Percentiles rank a stretch among this genome's conserved stretches.
phyloP scores from a whole-genome alignment of 768 basidiomycete species.

The Phlebiopsis gigantea region DNA sequence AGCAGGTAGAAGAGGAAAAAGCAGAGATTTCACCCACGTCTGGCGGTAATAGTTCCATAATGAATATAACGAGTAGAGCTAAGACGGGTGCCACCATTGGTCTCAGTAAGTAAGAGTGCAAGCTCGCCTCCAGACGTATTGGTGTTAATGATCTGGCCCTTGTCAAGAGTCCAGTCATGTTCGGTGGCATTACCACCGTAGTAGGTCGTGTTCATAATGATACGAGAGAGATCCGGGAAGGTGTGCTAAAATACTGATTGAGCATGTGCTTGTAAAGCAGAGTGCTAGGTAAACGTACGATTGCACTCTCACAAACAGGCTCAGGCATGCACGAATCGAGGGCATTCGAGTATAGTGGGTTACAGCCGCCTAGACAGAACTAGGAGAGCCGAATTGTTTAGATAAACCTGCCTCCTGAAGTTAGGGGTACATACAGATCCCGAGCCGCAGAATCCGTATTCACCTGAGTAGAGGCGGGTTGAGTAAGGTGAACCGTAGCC shows the following conservation, averaged over 20 bases:
- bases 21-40: conserved; percentile 32
- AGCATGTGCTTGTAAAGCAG: too few relatives aligned
- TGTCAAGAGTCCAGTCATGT: conserved; percentile 71
- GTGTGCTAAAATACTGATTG: conserved; percentile 57
- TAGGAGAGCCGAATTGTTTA: conserved; percentile 20
- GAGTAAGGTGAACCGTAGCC: not conserved
- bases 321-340: conserved; percentile 64
- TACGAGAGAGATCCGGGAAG: conserved; percentile 59
- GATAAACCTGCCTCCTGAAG: not conserved
- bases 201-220: conserved; percentile 57
- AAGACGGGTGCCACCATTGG: conserved; percentile 71
- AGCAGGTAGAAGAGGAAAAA: not conserved
- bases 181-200: conserved; percentile 72
- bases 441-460: conserved; percentile 51
- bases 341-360: conserved; percentile 64
- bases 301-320: conserved; percentile 64
- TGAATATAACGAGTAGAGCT: conserved; percentile 79
- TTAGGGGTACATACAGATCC: conserved; percentile 26
- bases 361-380: conserved; percentile 87
- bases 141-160: conserved; percentile 61
- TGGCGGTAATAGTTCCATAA: conserved; percentile 72
- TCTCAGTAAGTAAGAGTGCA: conserved; percentile 60
- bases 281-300: conserved; percentile 34
- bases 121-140: conserved; percentile 61
- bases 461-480: conserved; percentile 28